Conservation (phyloP, 352 stramenopile genomes). For the Phytophthora pisi region DNA sequence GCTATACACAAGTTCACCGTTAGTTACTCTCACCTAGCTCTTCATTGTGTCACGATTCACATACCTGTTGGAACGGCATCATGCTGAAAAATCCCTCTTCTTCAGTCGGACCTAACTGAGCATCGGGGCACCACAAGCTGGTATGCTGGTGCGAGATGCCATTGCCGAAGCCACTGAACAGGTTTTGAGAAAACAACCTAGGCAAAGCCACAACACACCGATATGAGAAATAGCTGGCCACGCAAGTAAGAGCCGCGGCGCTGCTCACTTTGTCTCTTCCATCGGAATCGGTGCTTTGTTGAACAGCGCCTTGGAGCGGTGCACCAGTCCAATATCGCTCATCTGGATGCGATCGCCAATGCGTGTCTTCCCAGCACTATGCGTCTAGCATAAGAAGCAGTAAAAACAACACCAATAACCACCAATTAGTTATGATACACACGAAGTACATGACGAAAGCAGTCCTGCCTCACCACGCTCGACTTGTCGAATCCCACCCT, state of each 20-base stretch:
- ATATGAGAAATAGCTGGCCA: conserved; percentile 5
- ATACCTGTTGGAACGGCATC: conserved; percentile 30
- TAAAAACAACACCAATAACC: conserved; percentile 1
- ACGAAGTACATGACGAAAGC: not conserved
- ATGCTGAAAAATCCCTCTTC: conserved; percentile 22
- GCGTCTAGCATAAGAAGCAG: not conserved
- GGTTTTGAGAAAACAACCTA: conserved; percentile 33
- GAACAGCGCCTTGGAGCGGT: conserved; percentile 40
- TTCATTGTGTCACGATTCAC: not conserved
- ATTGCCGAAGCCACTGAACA: conserved; percentile 37
- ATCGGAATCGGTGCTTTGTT: conserved; percentile 43
- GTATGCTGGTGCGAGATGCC: conserved; percentile 32
- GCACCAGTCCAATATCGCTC: conserved; percentile 48
- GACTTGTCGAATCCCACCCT: conserved; percentile 27
- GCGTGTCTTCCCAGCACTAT: conserved; percentile 26
- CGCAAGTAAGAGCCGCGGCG: not conserved
- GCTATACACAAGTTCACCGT: conserved; percentile 2
- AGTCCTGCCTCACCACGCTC: not conserved
- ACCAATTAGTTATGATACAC: not conserved
- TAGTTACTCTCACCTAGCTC: not conserved
- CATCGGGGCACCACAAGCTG: conserved; percentile 38
- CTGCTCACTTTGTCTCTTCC: conserved; percentile 39
- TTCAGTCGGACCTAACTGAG: not conserved
- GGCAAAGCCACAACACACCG: not conserved
- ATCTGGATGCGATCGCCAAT: conserved; percentile 69